A percentile compares a stretch with the other conserved stretches of the same genome.
phyloP scores from a whole-genome alignment of 495 filamentous ascomycete genomes.

The Podospora conica region DNA sequence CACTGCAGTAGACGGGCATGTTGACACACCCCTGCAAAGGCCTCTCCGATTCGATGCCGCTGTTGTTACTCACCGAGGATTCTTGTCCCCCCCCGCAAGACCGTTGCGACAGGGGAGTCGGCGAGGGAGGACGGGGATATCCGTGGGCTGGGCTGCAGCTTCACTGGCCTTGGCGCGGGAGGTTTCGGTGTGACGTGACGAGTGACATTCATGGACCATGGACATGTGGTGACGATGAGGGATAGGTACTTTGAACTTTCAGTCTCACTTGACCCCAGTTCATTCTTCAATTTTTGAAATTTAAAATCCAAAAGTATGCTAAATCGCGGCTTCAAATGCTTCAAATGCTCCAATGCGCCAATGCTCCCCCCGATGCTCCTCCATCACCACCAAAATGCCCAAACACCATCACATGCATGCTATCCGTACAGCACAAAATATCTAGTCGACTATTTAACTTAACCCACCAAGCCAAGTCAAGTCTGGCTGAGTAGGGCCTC shows the following conservation, averaged over 20 bases:
- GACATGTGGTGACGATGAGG: not conserved
- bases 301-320: too few species aligned
- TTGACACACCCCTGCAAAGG: not conserved
- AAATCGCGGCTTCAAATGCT: not conserved
- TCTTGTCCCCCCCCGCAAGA: not conserved
- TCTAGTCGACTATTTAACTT: not conserved
- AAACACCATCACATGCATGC: not conserved
- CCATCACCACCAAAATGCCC: not conserved
- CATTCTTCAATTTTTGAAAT: too few species aligned
- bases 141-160: too few species aligned
- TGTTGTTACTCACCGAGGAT: too few species aligned
- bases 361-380: not conserved
- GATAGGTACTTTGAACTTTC: not conserved
- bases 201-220: too few species aligned
- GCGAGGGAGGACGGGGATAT: not conserved
- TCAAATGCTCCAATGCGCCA: not conserved
- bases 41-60: not conserved
- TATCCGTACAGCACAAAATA: not conserved
- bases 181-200: not conserved
- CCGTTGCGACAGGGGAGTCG: not conserved
- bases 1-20: not conserved
- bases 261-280: too few species aligned
- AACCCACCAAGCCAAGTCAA: too few species aligned
- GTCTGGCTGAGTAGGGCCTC: too few species aligned
- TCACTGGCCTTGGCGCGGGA: not conserved